Percentiles rank a stretch among this genome's conserved stretches.
Conservation (phyloP, 352 stramenopile species). For the Globisporangium nodosum region DNA sequence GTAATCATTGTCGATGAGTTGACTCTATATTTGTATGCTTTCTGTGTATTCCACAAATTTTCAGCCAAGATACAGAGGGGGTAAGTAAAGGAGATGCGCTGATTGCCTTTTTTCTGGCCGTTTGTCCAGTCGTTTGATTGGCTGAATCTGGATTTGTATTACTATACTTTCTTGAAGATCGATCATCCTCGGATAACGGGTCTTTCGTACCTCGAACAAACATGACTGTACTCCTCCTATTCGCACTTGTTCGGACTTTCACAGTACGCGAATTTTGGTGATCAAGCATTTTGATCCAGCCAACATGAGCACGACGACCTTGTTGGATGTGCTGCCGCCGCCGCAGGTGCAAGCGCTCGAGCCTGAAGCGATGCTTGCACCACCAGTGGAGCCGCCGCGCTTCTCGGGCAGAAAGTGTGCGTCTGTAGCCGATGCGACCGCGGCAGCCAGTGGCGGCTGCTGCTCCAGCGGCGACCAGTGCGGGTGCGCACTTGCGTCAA, state of each 20-base stretch:
- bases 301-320: too few relatives aligned
- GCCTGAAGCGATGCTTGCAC: not conserved
- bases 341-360: too few relatives aligned
- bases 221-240: too few relatives aligned
- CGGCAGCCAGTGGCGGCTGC: not conserved
- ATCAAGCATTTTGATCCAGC: too few relatives aligned
- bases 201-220: too few relatives aligned
- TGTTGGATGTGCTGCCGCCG: not conserved
- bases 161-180: too few relatives aligned
- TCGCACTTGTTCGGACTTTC: too few relatives aligned
- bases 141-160: too few relatives aligned
- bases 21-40: not conserved
- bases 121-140: not conserved
- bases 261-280: too few relatives aligned
- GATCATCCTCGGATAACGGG: too few relatives aligned
- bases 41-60: not conserved
- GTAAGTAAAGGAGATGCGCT: not conserved
- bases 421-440: not conserved
- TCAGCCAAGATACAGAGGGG: too few relatives aligned
- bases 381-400: constrained; percentile 24
- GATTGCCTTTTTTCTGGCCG: not conserved
- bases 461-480: constrained; percentile 5
- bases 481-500: constrained; percentile 5
- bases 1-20: not conserved
- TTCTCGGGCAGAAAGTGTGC: constrained; percentile 47